Percentiles rank a stretch among this genome's conserved stretches.
Evolutionary conservation across 164 flowering plant species (phyloP).

Genomic region (Vitis cinerea): DNA sequence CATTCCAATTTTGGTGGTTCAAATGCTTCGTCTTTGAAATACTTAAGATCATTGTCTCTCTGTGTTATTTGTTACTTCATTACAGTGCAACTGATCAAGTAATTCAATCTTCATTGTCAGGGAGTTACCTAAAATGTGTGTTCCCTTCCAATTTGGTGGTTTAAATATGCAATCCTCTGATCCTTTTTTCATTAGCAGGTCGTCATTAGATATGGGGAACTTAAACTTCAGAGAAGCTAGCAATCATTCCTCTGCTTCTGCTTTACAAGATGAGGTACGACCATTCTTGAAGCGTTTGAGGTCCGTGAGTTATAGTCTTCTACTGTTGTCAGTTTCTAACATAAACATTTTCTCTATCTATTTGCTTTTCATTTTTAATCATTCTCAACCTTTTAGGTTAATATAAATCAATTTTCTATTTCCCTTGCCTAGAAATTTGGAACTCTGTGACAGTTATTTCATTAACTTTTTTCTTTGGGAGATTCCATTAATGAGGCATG

Average conservation of each 20-base stretch:
- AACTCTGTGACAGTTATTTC: background rate
- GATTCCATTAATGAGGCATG: conserved; percentile 1
- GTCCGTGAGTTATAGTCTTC: background rate
- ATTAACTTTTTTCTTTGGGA: background rate
- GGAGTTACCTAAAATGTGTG: too few relatives aligned
- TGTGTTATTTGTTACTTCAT: too few relatives aligned
- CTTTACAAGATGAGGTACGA: conserved; percentile 83
- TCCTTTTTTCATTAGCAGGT: conserved; percentile 28
- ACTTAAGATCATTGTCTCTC: too few relatives aligned
- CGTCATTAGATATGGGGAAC: conserved; percentile 67
- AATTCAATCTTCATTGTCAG: too few relatives aligned
- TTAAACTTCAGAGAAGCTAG: conserved; percentile 39
- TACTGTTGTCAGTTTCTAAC: background rate
- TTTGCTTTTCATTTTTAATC: background rate
- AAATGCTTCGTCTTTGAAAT: too few relatives aligned
- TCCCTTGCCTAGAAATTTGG: background rate
- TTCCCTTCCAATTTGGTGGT: too few relatives aligned
- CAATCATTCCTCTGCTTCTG: conserved; percentile 48
- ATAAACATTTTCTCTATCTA: background rate
- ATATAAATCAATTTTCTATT: background rate
- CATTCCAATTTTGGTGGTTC: too few relatives aligned
- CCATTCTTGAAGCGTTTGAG: background rate
- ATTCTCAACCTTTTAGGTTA: background rate
- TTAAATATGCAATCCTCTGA: background rate
- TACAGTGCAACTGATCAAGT: too few relatives aligned